Evolutionary conservation across 2,329 filamentous ascomycete species (phyloP).

Genomic region (Pseudogymnoascus sp.): DNA sequence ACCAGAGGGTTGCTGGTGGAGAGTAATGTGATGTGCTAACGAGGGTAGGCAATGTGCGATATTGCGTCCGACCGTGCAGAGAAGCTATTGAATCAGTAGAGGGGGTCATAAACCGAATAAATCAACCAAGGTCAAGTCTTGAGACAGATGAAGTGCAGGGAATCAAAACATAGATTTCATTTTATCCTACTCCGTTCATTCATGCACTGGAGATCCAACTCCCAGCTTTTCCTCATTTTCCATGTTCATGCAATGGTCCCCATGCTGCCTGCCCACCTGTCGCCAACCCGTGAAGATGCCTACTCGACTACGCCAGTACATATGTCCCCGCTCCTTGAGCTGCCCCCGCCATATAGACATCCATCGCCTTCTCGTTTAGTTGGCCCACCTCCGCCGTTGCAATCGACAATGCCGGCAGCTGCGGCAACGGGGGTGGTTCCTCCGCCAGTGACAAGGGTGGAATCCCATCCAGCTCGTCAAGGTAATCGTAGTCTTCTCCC

Average conservation of each 20-base stretch:
- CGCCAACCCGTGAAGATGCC: conserved; percentile 2
- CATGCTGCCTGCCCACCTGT: not conserved
- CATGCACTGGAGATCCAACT: not conserved
- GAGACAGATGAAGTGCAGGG: not conserved
- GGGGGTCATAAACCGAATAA: not conserved
- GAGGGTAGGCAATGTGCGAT: conserved; percentile 68
- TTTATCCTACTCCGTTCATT: conserved; percentile 15
- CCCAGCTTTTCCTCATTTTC: not conserved
- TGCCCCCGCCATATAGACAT: not conserved
- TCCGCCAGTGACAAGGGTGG: conserved; percentile 22
- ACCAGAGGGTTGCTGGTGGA: not conserved
- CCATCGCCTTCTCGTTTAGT: conserved; percentile 21
- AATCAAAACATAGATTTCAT: conserved; percentile 19
- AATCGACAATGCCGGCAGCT: conserved; percentile 11
- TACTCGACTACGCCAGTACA: not conserved
- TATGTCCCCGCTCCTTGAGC: not conserved
- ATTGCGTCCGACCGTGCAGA: conserved; percentile 73
- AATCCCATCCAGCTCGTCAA: conserved; percentile 28
- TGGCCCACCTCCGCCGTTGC: conserved; percentile 24
- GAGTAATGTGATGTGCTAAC: conserved; percentile 4
- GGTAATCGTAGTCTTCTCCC: conserved; percentile 25
- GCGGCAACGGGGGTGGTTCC: conserved; percentile 19
- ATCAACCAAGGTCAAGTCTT: not conserved
- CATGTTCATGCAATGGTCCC: not conserved
- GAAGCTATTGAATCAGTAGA: conserved; percentile 40